Conservation (phyloP, 2,329 filamentous ascomycete species). For the Venturia pyrina region DNA sequence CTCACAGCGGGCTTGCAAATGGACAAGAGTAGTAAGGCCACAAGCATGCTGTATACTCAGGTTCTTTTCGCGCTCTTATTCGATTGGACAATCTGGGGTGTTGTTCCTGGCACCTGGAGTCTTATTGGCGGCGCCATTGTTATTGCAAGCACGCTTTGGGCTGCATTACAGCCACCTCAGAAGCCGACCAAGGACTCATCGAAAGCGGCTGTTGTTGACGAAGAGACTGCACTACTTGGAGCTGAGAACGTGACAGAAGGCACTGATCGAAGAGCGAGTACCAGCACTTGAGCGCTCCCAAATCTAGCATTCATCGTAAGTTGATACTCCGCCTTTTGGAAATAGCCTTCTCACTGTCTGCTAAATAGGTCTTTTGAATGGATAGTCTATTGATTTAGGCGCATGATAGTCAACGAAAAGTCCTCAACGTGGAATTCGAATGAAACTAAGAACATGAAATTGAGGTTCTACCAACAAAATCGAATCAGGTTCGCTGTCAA, state of each 20-base stretch:
- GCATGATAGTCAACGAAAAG: no score
- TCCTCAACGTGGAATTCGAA: no score
- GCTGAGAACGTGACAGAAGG: not conserved
- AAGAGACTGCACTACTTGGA: conserved; percentile 3
- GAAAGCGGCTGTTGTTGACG: not conserved
- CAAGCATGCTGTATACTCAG: conserved; percentile 10
- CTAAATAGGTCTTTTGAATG: no score
- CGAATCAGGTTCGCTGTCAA: no score
- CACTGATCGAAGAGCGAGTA: not conserved
- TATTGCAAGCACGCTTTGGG: conserved; percentile 9
- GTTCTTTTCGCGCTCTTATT: conserved; percentile 8
- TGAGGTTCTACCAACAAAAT: no score
- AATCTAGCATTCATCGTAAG: no score
- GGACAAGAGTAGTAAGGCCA: conserved; percentile 11
- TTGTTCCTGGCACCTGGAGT: conserved; percentile 5
- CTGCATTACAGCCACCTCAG: conserved; percentile 1
- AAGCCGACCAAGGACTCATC: not conserved
- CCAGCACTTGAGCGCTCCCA: not conserved
- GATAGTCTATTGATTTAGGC: no score
- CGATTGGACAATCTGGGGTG: conserved; percentile 11
- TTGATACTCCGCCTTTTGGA: no score
- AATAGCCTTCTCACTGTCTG: no score
- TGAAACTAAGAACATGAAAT: no score
- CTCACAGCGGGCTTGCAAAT: conserved; percentile 9
- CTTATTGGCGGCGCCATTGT: conserved; percentile 10